Base-by-base conservation (phyloP, 805 yeast species). In the Candida xyloterini region DNA sequence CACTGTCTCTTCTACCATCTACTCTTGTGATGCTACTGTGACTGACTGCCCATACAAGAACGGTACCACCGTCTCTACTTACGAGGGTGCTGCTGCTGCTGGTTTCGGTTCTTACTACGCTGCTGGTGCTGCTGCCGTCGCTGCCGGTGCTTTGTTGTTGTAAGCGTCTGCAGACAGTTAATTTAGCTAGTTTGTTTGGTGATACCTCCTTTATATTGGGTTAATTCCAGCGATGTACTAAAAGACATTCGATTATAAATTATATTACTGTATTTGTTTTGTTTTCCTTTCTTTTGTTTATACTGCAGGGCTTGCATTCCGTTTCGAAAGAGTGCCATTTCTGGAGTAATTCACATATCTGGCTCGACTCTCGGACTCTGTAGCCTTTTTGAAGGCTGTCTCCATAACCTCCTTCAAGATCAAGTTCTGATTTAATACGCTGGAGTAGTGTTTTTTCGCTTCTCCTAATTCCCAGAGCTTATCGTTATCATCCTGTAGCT, bases 21-120 rank as follows among this genome's bases (percentile, higher is more conserved):
- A 63, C 48, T 67, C 63, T 42, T 60, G 64, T 59, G 66, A 53
- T 31, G 56, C 59, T 41, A 55, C 65, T 52, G 67, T 68, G 48
- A 59, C 65, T 33, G 57, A 46, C 53, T 74, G 79, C 65, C 78
- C 77, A 56, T 46, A 46, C 56, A 44, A 53, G 29, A 51, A 52
- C 43, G 20, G 6, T 18, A 42, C 26, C 40, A 41, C 44, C 48
- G 32, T 63, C 50, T 46, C 68, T 25, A 56, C 61, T 43, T 60
- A 51, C 55, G 57, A 56, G 44, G 66, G 56, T 55, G 66, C 58
- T 43, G 68, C 62, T 50, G 54, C 59, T 44, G 33, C 36, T 28
- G 50, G 50, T 27, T 42, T 41, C 52, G 53, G 48, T 38, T 50
- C 51, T 30, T 48, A 47, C 51, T 53, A 52, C 49, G 61, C 59